Base-by-base conservation (phyloP, 1,284 basidiomycete genomes). In the Sporisorium sorghi region DNA sequence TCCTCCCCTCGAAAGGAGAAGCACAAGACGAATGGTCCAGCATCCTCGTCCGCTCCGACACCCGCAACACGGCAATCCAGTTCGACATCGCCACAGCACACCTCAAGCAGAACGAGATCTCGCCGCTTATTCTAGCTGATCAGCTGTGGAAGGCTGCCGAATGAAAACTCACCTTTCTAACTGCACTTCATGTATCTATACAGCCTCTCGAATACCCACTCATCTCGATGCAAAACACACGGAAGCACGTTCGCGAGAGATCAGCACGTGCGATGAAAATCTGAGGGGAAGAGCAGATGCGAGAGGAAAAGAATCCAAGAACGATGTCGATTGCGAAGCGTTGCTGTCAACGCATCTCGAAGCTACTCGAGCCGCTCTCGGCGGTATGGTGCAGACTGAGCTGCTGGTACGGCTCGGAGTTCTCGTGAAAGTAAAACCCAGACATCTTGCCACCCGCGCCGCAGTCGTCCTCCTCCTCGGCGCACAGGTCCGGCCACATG, bases 351-450 rank as follows among this genome's bases (percentile, higher is more conserved):
- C 85, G 84, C 69, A 87, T 76, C 76, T 87, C 86, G 44, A 86
- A 86, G 15, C 82, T 79, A 35, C 81, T 77, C 35, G 72, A 76
- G 19, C 80, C 64, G 11, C 75, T 60, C 28, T 80, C 68, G 9
- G 86, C 84, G 0, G 85, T 81, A 71, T 87, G 86, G n/a, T 81
- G 79, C 10, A 87, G 81, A 37, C 82, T 84, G 14, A 87, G 81
- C 69, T 87, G 86, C 73, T 87, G 87, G 75, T 82, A 93, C 90
- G 92, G 92, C 79, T 93, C 92, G 58, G 91, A 92, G 80, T 92
- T 91, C 86, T 91, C 91, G 86, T 97, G 94, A 86, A 92, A 97
- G 86, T 97, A 97, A 86, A 93, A 96, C 26, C 93, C 92, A 72
- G 89, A 91, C 91, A 94, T 93, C 46, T 84, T 81, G n/a, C 80